phyloP scores from a whole-genome alignment of 306 rosid genomes.

The Rubus idaeus region DNA sequence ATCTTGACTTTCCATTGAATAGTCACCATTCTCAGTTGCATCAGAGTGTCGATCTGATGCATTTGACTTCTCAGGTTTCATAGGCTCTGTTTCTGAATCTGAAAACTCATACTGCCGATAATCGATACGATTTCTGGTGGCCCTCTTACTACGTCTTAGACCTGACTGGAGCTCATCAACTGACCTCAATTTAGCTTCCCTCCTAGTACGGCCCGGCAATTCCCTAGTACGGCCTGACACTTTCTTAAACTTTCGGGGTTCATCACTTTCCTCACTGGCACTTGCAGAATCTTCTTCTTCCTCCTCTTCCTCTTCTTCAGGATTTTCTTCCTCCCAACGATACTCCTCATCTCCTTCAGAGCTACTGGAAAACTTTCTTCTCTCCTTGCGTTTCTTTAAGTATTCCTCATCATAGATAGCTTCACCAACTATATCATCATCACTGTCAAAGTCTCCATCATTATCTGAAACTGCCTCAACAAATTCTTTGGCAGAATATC shows the following conservation, averaged over 20 bases:
- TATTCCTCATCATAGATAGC: constrained; percentile 95
- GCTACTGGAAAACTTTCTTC: constrained; percentile 78
- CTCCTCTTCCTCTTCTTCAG: constrained; percentile 87
- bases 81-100: constrained; percentile 81
- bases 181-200: constrained; percentile 83
- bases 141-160: constrained; percentile 96
- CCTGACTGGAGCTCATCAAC: constrained; percentile 81
- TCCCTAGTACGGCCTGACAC: constrained; percentile 65
- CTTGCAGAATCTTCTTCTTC: constrained; percentile 78
- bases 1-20: constrained; percentile 67
- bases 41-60: constrained; percentile 55
- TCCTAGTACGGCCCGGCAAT: constrained; percentile 72
- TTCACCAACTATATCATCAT: constrained; percentile 97
- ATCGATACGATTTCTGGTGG: constrained; percentile 74
- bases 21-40: constrained; percentile 55
- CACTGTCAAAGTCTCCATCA: constrained; percentile 81
- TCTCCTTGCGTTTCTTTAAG: constrained; percentile 79
- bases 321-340: constrained; percentile 80
- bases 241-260: constrained; percentile 61
- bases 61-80: constrained; percentile 57
- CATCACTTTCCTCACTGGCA: constrained; percentile 87
- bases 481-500: constrained; percentile 83
- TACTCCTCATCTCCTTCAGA: constrained; percentile 99
- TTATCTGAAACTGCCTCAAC: constrained; percentile 76
- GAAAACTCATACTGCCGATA: constrained; percentile 78